A percentile compares a stretch with the other conserved stretches of the same genome.
Conservation (phyloP, 179 eudicot species). For the Beta corolliflora region DNA sequence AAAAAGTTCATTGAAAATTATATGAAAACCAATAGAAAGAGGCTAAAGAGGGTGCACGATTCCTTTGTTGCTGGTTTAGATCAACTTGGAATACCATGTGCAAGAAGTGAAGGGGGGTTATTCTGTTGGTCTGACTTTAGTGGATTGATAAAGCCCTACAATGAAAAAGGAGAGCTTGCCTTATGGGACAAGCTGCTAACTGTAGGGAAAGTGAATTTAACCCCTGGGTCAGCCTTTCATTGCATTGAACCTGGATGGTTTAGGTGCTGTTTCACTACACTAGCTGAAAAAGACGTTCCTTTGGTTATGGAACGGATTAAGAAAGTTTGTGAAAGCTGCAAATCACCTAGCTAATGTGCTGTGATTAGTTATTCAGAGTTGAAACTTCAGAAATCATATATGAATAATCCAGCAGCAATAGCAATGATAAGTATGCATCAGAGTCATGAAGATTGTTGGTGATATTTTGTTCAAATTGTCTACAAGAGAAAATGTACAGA, state of each 20-base stretch:
- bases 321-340: constrained; percentile 49
- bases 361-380: neutral
- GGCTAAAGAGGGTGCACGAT: constrained; percentile 51
- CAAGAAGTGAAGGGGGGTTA: constrained; percentile 70
- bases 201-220: constrained; percentile 64
- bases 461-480: neutral
- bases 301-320: constrained; percentile 49
- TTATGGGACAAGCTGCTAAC: constrained; percentile 75
- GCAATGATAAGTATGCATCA: neutral
- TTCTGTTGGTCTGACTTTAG: constrained; percentile 89
- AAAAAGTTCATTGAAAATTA: constrained; percentile 47
- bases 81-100: constrained; percentile 57
- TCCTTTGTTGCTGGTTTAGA: constrained; percentile 61
- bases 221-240: constrained; percentile 81
- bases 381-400: neutral
- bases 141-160: constrained; percentile 54
- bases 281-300: constrained; percentile 61
- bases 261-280: constrained; percentile 73
- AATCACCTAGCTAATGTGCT: constrained; percentile 23
- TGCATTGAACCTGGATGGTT: constrained; percentile 97
- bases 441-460: neutral
- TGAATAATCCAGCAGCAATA: neutral
- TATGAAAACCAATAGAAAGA: constrained; percentile 43
- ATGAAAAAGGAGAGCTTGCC: constrained; percentile 80
- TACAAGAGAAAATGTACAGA: constrained; percentile 4